These are phyloP conservation scores for Geotrichum australiense DNA, from an alignment of 1,139 yeast species.

Conservation along the genomic window DNA sequence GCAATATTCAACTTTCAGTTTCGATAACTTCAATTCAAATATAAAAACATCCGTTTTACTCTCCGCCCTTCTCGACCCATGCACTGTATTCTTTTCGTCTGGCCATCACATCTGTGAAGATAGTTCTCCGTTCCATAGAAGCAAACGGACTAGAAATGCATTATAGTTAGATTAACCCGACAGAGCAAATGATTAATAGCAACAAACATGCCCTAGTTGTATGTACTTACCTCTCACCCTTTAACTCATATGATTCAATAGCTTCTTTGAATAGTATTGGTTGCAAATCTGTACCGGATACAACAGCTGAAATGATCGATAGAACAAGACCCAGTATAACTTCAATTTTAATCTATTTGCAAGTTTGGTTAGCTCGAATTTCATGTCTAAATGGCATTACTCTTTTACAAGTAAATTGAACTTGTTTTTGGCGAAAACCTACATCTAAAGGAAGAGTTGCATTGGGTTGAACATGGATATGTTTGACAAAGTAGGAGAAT, in stretches of 20 bases:
- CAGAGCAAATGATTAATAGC: background rate
- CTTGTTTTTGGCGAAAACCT: no score
- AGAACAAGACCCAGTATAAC: conserved; percentile 28
- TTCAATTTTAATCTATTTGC: conserved; percentile 32
- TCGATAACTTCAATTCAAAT: no score
- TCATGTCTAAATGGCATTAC: no score
- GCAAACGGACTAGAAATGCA: conserved; percentile 25
- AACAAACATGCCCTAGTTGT: background rate
- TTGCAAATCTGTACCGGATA: conserved; percentile 25
- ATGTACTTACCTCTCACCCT: conserved; percentile 25
- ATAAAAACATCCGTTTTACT: no score
- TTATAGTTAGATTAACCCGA: background rate
- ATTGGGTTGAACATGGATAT: conserved; percentile 14
- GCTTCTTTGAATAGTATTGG: conserved; percentile 30
- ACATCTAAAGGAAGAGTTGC: conserved; percentile 28
- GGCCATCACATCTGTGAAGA: conserved; percentile 29
- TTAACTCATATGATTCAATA: conserved; percentile 24
- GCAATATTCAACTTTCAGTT: no score
- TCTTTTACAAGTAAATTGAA: no score
- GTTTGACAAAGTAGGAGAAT: conserved; percentile 27
- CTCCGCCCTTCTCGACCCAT: conserved; percentile 23
- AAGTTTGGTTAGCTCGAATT: no score
- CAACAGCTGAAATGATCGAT: conserved; percentile 21
- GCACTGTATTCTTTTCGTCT: conserved; percentile 27
- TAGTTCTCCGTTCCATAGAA: conserved; percentile 32